Evolutionary conservation across 306 rosid species (phyloP), one percentile per base, ranked within the genome.

Genomic region (Cicer bijugum): DNA sequence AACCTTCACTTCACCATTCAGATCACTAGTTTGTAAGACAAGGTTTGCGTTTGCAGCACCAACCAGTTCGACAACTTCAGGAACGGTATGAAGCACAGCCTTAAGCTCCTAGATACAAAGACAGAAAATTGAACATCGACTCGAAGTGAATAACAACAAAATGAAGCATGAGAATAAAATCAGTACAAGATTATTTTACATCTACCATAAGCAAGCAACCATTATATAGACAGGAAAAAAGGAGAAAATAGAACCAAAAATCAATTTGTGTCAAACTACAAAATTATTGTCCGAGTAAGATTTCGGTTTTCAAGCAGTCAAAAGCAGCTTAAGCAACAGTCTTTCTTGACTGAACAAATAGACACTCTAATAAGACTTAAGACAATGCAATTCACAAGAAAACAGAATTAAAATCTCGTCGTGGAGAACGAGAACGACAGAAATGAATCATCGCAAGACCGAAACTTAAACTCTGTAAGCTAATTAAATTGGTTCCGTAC

Each of bases 41-140:
- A 75, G 82, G 82, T 80, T 74, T 57, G 88, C 81, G 75, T 86
- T 85, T 83, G 68, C 83, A 75, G 77, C 70, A 45, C 96, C 96
- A 72, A 94, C 81, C 71, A 94, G 79, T 73, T 85, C 87, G 6
- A 69, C 86, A 77, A 88, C 82, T 88, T 94, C 99, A 45, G 99
- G 97, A 82, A 88, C 88, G 48, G 80, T 45, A 69, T 16, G 85
- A 86, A 94, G 84, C 71, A 91, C 92, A 58, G 69, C 81, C 81
- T 88, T 91, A 12, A 94, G 91, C 85, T 94, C 99, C 99, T 94
- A 84, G 17, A 78, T 17, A 75, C 12, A 79, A 82, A 75, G 44
- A 69, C 8, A 45, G 56, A 16, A 80, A 50, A 74, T 69, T 70
- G 20, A 14, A 55, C 45, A 80, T 42, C 77, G 38, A 33, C 39